phyloP scores from a whole-genome alignment of 2,329 filamentous ascomycete species.

The Fusarium proliferatum region DNA sequence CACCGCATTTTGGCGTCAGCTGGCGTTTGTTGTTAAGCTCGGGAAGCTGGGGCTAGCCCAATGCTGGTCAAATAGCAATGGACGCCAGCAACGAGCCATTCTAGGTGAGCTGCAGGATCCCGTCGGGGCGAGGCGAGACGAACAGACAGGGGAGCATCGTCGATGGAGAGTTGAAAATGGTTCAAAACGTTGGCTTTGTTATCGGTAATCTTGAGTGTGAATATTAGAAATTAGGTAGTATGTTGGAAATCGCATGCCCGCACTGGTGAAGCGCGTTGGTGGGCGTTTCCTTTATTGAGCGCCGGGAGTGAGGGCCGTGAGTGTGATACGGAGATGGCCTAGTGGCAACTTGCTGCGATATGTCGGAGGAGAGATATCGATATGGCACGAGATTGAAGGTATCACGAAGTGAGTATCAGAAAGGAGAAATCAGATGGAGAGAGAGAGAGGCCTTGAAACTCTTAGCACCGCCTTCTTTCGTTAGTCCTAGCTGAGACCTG shows the following conservation, averaged over 20 bases:
- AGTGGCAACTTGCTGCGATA: conserved; percentile 16
- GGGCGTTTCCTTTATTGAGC: background rate
- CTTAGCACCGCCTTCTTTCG: conserved; percentile 12
- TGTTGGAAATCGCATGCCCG: background rate
- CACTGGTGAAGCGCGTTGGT: background rate
- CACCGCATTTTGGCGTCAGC: conserved; percentile 47
- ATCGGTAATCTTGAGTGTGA: background rate
- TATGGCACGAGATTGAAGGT: background rate
- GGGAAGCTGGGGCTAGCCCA: conserved; percentile 34
- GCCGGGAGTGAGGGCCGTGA: conserved; percentile 14
- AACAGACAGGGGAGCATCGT: conserved; percentile 31
- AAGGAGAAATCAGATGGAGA: background rate
- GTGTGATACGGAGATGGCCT: conserved; percentile 17
- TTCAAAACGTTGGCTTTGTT: background rate
- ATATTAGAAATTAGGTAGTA: background rate
- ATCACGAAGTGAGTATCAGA: background rate
- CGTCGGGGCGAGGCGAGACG: conserved; percentile 32
- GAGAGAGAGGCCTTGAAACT: background rate
- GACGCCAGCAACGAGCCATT: conserved; percentile 35
- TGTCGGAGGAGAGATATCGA: background rate
- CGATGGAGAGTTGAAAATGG: background rate
- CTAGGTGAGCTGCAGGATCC: conserved; percentile 41
- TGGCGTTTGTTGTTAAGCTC: conserved; percentile 37
- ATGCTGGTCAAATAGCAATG: conserved; percentile 33
- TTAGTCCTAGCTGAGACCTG: conserved; percentile 41